phyloP scores from a whole-genome alignment of 1,284 basidiomycete species.

The Trametes pubescens region DNA sequence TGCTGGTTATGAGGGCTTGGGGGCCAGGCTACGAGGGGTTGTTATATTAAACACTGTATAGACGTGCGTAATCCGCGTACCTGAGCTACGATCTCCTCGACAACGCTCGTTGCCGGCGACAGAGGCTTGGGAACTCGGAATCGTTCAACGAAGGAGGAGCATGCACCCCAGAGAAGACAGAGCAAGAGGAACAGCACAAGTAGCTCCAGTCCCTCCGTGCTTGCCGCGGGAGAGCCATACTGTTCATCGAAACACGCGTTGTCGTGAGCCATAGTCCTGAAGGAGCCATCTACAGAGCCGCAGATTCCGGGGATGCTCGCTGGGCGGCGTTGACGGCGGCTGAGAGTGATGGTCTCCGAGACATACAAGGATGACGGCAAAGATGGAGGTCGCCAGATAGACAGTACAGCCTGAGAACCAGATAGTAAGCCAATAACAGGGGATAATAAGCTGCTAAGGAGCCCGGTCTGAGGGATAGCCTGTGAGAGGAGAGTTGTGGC shows the following conservation, averaged over 20 bases:
- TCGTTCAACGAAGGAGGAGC: slow-evolving; percentile 3
- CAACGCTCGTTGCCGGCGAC: slow-evolving; percentile 9
- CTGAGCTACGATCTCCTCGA: slow-evolving; percentile 13
- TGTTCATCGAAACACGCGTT: not conserved
- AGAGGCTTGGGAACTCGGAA: slow-evolving; percentile 19
- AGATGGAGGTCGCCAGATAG: not conserved
- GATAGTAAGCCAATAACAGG: slow-evolving; percentile 10
- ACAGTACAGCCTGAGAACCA: not conserved
- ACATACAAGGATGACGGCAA: not conserved
- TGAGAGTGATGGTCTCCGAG: slow-evolving; percentile 3
- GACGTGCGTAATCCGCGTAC: not conserved
- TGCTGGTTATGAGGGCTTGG: slow-evolving; percentile 19
- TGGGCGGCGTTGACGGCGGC: not conserved
- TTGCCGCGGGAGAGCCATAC: not conserved
- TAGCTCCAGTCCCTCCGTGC: slow-evolving; percentile 1
- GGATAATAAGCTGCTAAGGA: slow-evolving; percentile 6
- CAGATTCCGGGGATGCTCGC: not conserved
- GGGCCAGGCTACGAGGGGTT: not conserved
- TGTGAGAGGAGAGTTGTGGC: slow-evolving; percentile 20
- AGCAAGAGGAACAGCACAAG: slow-evolving; percentile 8
- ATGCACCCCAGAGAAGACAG: slow-evolving; percentile 12
- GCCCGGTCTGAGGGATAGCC: slow-evolving; percentile 11
- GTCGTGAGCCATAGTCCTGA: not conserved
- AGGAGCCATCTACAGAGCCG: not conserved
- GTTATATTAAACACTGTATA: not conserved